Percentiles rank a stretch among this genome's conserved stretches.
Evolutionary conservation across 129 eudicot species (phyloP).

Genomic region (Lactuca saligna): DNA sequence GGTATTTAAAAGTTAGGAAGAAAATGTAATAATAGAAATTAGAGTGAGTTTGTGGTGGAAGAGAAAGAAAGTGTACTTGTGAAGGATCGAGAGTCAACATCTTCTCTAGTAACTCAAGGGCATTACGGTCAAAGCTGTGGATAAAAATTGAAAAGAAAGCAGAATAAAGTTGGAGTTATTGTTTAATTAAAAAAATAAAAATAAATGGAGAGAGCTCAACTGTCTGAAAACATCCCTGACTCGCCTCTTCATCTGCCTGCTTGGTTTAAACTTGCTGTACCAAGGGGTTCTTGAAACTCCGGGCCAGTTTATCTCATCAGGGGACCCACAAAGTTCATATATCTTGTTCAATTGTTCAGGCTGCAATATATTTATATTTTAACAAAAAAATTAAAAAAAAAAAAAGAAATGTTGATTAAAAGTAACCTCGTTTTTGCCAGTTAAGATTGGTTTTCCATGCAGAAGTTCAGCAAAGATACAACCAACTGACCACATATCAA

Average conservation of each 20-base stretch:
- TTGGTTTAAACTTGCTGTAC: conserved; percentile 75
- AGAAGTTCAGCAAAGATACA: conserved; percentile 94
- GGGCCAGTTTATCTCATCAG: conserved; percentile 89
- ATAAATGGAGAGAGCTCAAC: conserved; percentile 47
- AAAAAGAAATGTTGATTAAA: no score
- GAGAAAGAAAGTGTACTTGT: conserved; percentile 44
- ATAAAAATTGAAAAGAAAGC: neutral
- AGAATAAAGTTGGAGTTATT: neutral
- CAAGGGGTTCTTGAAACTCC: conserved; percentile 79
- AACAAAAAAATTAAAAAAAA: neutral
- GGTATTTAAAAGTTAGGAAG: conserved; percentile 4
- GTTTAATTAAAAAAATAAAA: neutral
- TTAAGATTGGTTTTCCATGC: conserved; percentile 81
- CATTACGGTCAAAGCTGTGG: conserved; percentile 77
- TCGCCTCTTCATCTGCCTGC: conserved; percentile 71
- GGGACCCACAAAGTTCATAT: conserved; percentile 82
- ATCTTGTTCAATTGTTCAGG: conserved; percentile 84
- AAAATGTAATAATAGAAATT: conserved; percentile 4
- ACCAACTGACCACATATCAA: conserved; percentile 98
- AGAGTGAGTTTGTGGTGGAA: no score
- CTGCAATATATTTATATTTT: conserved; percentile 32
- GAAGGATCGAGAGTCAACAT: conserved; percentile 95
- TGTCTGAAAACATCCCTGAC: conserved; percentile 83
- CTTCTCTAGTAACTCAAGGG: conserved; percentile 80
- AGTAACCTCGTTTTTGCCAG: conserved; percentile 83